Conservation (phyloP, 2,329 filamentous ascomycete species). For the Neonectria magnoliae region DNA sequence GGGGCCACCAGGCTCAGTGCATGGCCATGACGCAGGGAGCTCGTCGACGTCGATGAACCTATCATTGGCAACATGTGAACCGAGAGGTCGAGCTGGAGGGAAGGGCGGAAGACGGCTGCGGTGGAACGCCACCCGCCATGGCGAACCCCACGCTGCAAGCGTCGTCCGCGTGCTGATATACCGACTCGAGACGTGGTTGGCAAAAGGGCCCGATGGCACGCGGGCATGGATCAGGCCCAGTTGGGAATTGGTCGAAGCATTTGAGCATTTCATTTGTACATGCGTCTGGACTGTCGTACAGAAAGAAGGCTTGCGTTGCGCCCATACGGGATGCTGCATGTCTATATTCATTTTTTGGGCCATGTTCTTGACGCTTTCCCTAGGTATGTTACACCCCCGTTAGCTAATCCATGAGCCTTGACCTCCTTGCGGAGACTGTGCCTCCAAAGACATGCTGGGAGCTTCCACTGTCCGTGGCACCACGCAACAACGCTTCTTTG, state of each 20-base stretch:
- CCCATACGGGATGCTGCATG: conserved; percentile 13
- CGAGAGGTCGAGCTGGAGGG: conserved; percentile 33
- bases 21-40: conserved; percentile 24
- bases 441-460: conserved; percentile 21
- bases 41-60: conserved; percentile 41
- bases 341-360: conserved; percentile 22
- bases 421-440: not conserved
- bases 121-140: conserved; percentile 29
- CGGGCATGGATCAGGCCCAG: not conserved
- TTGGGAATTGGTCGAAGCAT: not conserved
- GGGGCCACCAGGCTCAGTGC: not conserved
- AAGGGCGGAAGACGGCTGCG: conserved; percentile 15
- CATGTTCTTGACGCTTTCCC: not conserved
- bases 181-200: conserved; percentile 32
- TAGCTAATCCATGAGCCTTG: not conserved
- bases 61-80: conserved; percentile 45
- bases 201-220: conserved; percentile 8
- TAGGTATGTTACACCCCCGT: not conserved
- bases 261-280: not conserved
- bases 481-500: conserved; percentile 25
- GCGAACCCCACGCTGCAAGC: conserved; percentile 35
- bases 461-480: conserved; percentile 35
- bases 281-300: not conserved
- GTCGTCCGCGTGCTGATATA: conserved; percentile 37
- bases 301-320: not conserved